These are phyloP conservation scores for Cladorrhinum sp. DNA, from an alignment of 2,329 filamentous ascomycete species.

Conservation along the genomic window DNA sequence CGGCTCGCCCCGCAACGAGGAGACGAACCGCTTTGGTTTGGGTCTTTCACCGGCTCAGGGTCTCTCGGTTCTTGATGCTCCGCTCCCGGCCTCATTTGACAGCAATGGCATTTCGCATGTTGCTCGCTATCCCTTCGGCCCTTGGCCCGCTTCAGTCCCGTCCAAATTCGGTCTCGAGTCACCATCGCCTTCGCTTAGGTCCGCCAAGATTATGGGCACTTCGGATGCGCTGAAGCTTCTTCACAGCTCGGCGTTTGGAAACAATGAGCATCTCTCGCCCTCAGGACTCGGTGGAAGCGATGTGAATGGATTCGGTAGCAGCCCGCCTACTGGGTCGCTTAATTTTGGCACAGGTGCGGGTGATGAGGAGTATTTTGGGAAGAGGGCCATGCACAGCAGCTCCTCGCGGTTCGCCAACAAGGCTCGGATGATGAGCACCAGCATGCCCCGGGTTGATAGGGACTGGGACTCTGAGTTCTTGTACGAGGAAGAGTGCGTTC, in stretches of 20 bases:
- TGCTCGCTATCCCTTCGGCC: conserved; percentile 68
- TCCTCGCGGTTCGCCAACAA: conserved; percentile 54
- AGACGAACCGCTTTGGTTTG: conserved; percentile 57
- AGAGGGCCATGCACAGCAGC: conserved; percentile 69
- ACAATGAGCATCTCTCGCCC: conserved; percentile 58
- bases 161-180: conserved; percentile 88
- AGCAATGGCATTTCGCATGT: conserved; percentile 92
- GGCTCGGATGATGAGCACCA: conserved; percentile 64
- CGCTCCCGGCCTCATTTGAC: conserved; percentile 90
- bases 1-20: conserved; percentile 76
- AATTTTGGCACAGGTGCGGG: conserved; percentile 50
- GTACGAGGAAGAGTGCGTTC: conserved; percentile 87
- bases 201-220: conserved; percentile 57
- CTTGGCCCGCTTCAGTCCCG: conserved; percentile 88
- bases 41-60: conserved; percentile 74
- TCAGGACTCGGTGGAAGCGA: conserved; percentile 29
- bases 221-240: conserved; percentile 63
- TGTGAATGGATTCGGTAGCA: conserved; percentile 42
- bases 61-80: conserved; percentile 89
- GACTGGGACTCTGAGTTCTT: conserved; percentile 68
- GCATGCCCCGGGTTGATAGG: conserved; percentile 61
- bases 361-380: conserved; percentile 61
- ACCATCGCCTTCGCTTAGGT: conserved; percentile 69
- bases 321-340: conserved; percentile 44
- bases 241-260: conserved; percentile 66